Evolutionary conservation across 1,284 basidiomycete genomes (phyloP), one percentile per base, ranked within the genome.

Genomic region (Marasmius tenuissimus): DNA sequence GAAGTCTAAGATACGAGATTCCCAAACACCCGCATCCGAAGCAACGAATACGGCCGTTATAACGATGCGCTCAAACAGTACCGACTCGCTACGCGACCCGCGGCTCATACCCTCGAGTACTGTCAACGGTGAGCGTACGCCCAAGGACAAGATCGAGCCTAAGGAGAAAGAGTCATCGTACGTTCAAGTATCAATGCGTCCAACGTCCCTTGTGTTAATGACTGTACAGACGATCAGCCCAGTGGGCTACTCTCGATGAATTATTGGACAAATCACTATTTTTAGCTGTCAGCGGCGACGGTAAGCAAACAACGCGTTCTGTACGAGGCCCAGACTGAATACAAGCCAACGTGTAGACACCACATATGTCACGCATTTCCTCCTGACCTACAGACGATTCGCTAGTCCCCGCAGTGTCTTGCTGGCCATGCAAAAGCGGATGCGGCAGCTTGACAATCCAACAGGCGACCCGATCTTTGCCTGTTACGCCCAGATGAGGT

Each of bases 401-500:
- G 82, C 89, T 50, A 89, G 82, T 52, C 91, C 91, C 12, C 83
- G 91, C 47, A 87, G 81, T 61, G 75, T 93, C 14, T 77, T 93
- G n/a, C 78, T 93, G 54, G 88, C 91, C 4, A 92, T 93, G 89
- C 91, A 93, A 72, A 90, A 91, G 69, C 86, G 90, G 51, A 88
- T 93, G 83, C 84, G 89, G 38, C 84, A 89, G 64, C 77, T 93
- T 12, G 89, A 91, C 69, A 82, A 83, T 63, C 82, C 87, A 33
- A 81, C 81, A n/a, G 84, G 85, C 6, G 91, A 93, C 75, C 87
- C 88, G 0, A 89, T 92, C 85, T 90, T 93, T 73, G 87, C 90
- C 10, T 89, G 87, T 69, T 92, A 87, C 74, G 90, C 90, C 11
- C 91, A 93, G 71, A 92, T 93, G 91, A 84, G 87, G 91, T 90